These are phyloP conservation scores for Hypoxylon sp. DNA, from an alignment of 2,329 filamentous ascomycete species.

Conservation along the genomic window DNA sequence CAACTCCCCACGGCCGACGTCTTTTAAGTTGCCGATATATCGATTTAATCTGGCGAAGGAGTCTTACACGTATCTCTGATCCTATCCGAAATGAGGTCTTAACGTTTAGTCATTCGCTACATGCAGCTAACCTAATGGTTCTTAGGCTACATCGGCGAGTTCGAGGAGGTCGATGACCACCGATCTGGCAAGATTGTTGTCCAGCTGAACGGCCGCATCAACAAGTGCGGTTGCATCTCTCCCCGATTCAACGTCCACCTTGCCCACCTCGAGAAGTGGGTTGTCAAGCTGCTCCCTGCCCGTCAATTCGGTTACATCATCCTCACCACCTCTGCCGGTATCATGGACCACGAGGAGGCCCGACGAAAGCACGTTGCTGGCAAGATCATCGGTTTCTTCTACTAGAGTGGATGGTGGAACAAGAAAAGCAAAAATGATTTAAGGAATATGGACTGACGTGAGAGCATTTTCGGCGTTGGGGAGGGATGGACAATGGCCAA, in stretches of 20 bases:
- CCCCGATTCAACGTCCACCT: slow-evolving; percentile 99
- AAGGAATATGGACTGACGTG: slow-evolving; percentile 32
- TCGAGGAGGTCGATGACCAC: slow-evolving; percentile 99
- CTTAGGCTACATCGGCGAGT: slow-evolving; percentile 97
- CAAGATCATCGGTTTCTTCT: slow-evolving; percentile 99
- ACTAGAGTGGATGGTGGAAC: slow-evolving; percentile 67
- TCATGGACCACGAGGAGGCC: slow-evolving; percentile 99
- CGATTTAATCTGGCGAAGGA: slow-evolving; percentile 73
- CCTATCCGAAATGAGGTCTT: slow-evolving; percentile 75
- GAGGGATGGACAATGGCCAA: slow-evolving; percentile 46
- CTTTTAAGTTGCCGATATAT: slow-evolving; percentile 99
- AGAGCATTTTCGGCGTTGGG: slow-evolving; percentile 51
- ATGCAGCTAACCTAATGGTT: slow-evolving; percentile 68
- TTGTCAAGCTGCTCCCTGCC: slow-evolving; percentile 97
- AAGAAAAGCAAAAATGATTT: slow-evolving; percentile 20
- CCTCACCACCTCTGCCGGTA: slow-evolving; percentile 98
- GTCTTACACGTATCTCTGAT: slow-evolving; percentile 98
- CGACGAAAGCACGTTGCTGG: slow-evolving; percentile 98
- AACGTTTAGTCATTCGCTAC: slow-evolving; percentile 97
- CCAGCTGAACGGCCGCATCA: slow-evolving; percentile 98
- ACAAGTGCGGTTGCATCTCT: slow-evolving; percentile 99
- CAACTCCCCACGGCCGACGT: slow-evolving; percentile 84
- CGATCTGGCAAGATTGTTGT: slow-evolving; percentile 99
- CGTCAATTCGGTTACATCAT: slow-evolving; percentile 99
- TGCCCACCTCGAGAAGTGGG: slow-evolving; percentile 98